Evolutionary conservation across 2,329 filamentous ascomycete genomes (phyloP).

Genomic region (Arthrobotrys sphaeroides): DNA sequence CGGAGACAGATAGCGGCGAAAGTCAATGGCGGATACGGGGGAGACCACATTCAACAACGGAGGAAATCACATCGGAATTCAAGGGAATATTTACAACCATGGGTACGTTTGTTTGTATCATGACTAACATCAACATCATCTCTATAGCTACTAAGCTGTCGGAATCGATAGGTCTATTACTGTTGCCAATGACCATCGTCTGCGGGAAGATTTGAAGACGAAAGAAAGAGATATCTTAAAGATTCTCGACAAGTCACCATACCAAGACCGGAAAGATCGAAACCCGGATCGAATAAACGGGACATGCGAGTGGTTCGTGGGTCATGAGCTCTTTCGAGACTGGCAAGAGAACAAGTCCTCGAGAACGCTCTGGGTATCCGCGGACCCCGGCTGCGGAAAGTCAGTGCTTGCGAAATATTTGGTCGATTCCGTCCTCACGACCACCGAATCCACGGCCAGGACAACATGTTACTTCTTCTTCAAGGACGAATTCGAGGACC

Average conservation of each 20-base stretch:
- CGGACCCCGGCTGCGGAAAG: constrained; percentile 64
- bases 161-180: no score
- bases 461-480: constrained; percentile 15
- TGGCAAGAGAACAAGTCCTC: constrained; percentile 42
- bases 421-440: constrained; percentile 59
- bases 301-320: constrained; percentile 1
- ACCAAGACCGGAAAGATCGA: constrained; percentile 3
- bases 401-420: constrained; percentile 62
- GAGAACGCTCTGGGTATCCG: constrained; percentile 61
- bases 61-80: neutral
- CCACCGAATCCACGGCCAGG: neutral
- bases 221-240: neutral
- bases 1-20: no score
- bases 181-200: neutral
- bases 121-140: neutral
- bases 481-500: constrained; percentile 2
- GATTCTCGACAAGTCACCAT: neutral
- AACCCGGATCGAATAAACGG: neutral
- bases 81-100: neutral
- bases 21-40: neutral
- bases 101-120: neutral
- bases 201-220: neutral
- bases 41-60: neutral
- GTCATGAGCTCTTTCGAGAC: neutral
- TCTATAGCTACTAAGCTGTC: neutral